These are phyloP conservation scores for Nitzschia putrida DNA, from an alignment of 108 stramenopile species.

Conservation along the genomic window DNA sequence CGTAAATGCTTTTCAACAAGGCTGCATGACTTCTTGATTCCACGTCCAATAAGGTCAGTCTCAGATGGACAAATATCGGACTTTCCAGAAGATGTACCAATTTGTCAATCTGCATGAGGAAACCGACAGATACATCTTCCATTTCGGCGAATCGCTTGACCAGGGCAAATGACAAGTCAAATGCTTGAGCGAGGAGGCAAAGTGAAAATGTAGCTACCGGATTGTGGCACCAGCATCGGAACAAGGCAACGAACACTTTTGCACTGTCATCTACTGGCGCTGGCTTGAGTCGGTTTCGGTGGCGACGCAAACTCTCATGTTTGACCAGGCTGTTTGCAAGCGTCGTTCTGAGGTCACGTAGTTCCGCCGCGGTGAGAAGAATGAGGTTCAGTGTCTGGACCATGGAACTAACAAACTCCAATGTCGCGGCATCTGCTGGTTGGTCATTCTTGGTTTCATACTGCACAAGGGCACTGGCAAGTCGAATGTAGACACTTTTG, in stretches of 20 bases:
- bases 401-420: conserved; percentile 94
- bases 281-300: conserved; percentile 4
- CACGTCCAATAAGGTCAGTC: conserved; percentile 93
- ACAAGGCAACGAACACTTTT: conserved; percentile 83
- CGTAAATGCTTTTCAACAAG: conserved; percentile 93
- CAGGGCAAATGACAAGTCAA: conserved; percentile 91
- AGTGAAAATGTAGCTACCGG: conserved; percentile 95
- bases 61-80: conserved; percentile 95
- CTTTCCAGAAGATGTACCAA: conserved; percentile 96
- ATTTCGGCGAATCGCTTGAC: conserved; percentile 86
- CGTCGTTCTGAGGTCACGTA: conserved; percentile 81
- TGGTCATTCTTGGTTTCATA: conserved; percentile 52
- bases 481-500: conserved; percentile 89
- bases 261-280: conserved; percentile 42
- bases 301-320: not conserved
- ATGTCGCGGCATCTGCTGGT: conserved; percentile 46
- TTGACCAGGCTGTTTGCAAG: conserved; percentile 40
- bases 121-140: conserved; percentile 94
- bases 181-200: conserved; percentile 94
- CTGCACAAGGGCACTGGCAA: conserved; percentile 79
- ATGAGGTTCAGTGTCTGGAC: conserved; percentile 97
- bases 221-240: conserved; percentile 96
- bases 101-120: conserved; percentile 98
- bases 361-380: conserved; percentile 93
- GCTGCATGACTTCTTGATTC: conserved; percentile 85